These are phyloP conservation scores for Komagataella populi DNA, from an alignment of 805 yeast genomes.

Conservation along the genomic window DNA sequence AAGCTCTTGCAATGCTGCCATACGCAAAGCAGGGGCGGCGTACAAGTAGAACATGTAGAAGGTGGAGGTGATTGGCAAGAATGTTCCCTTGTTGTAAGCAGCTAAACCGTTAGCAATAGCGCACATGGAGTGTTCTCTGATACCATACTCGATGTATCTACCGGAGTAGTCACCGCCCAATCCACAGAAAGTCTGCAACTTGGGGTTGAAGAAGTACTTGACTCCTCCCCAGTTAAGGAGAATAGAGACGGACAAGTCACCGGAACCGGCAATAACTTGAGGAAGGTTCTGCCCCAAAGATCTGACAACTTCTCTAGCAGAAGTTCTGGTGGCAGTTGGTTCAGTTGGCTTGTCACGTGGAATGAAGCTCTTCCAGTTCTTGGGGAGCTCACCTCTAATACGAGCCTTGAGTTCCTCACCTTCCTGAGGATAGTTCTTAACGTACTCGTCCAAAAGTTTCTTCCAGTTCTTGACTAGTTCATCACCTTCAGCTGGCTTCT, in stretches of 20 bases:
- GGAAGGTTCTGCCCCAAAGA: slow-evolving; percentile 14
- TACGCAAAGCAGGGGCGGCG: slow-evolving; percentile 38
- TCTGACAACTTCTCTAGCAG: slow-evolving; percentile 15
- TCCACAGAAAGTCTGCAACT: slow-evolving; percentile 11
- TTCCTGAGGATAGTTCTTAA: slow-evolving; percentile 12
- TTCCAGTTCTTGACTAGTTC: slow-evolving; percentile 13
- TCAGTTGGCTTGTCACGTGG: slow-evolving; percentile 9
- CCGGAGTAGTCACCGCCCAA: slow-evolving; percentile 17
- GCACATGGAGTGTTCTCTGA: slow-evolving; percentile 22
- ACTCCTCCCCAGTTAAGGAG: slow-evolving; percentile 17
- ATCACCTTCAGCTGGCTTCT: slow-evolving; percentile 12
- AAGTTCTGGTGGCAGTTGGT: slow-evolving; percentile 14
- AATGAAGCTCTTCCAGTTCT: slow-evolving; percentile 12
- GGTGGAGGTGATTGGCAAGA: slow-evolving; percentile 18
- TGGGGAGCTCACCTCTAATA: slow-evolving; percentile 14
- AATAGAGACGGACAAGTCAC: slow-evolving; percentile 20
- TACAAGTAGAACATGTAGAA: slow-evolving; percentile 25
- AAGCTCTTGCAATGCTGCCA: slow-evolving; percentile 31
- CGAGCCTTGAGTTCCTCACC: slow-evolving; percentile 14
- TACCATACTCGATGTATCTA: slow-evolving; percentile 18
- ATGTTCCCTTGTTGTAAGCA: slow-evolving; percentile 18
- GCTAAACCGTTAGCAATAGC: slow-evolving; percentile 19
- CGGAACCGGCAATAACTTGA: slow-evolving; percentile 20
- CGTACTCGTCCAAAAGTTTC: slow-evolving; percentile 10
- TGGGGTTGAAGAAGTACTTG: slow-evolving; percentile 18